Percentiles rank a stretch among this genome's conserved stretches.
phyloP scores from a whole-genome alignment of 148 eudicot species.

The Camellia sinensis region DNA sequence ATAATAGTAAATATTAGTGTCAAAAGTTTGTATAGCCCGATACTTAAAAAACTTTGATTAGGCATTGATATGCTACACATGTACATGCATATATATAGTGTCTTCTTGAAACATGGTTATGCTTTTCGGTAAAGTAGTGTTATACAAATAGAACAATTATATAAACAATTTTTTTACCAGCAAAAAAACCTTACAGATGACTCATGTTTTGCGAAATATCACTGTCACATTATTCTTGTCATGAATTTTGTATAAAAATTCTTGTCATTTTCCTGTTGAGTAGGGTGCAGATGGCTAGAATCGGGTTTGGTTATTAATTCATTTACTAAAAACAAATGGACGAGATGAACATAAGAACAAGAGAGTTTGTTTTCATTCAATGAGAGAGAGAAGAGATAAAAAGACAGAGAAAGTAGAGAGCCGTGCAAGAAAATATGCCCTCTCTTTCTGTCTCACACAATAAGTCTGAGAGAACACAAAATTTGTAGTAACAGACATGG shows the following conservation, averaged over 20 bases:
- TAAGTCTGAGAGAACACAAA: neutral
- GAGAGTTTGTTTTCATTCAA: conserved; percentile 17
- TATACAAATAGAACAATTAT: too few relatives aligned
- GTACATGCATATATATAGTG: neutral
- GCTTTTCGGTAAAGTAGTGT: too few relatives aligned
- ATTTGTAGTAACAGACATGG: conserved; percentile 26
- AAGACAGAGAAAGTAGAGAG: neutral
- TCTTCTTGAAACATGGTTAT: neutral
- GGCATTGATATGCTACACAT: neutral
- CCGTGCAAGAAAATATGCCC: conserved; percentile 21
- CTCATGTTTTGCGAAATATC: too few relatives aligned
- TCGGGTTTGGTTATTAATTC: neutral
- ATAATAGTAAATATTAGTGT: too few relatives aligned
- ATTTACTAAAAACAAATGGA: conserved; percentile 16
- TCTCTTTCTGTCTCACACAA: conserved; percentile 11
- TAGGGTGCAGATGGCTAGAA: too few relatives aligned
- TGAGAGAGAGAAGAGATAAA: conserved; percentile 11
- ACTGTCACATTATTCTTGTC: too few relatives aligned
- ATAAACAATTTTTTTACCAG: too few relatives aligned
- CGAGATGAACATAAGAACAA: conserved; percentile 2
- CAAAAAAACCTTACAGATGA: too few relatives aligned
- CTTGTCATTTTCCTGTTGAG: too few relatives aligned
- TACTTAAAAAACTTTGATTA: too few relatives aligned
- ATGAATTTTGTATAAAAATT: too few relatives aligned
- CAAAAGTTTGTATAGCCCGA: too few relatives aligned